Evolutionary conservation across 176 grass and related monocot species (phyloP).

Genomic region (Coix lacrymajobi): DNA sequence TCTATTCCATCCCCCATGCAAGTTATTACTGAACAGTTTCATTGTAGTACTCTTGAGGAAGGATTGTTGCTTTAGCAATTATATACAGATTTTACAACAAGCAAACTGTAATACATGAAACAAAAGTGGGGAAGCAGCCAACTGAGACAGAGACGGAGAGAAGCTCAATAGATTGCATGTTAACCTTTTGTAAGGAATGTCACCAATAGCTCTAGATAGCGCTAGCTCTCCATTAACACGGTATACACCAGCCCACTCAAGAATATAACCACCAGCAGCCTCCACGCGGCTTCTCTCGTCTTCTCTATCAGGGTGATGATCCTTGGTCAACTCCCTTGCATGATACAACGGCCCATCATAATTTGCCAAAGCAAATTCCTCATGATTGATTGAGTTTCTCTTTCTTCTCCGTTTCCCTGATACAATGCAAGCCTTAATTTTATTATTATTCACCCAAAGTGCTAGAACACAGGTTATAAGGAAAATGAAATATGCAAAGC

Average conservation of each 20-base stretch:
- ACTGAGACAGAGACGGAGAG: not conserved
- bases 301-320: constrained; percentile 97
- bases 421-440: constrained; percentile 21
- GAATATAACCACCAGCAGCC: constrained; percentile 76
- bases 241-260: constrained; percentile 85
- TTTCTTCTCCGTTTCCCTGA: constrained; percentile 63
- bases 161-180: constrained; percentile 17
- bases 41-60: not conserved
- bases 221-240: constrained; percentile 89
- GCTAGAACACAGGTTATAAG: constrained; percentile 5
- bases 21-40: not conserved
- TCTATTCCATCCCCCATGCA: not conserved
- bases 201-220: constrained; percentile 88
- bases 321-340: constrained; percentile 79
- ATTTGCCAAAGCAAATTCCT: constrained; percentile 48
- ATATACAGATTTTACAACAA: not conserved
- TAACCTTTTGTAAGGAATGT: constrained; percentile 82
- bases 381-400: constrained; percentile 33
- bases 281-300: constrained; percentile 91
- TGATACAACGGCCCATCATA: constrained; percentile 54
- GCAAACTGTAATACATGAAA: not conserved
- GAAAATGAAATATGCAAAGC: not conserved
- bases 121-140: not conserved
- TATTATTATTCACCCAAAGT: constrained; percentile 11
- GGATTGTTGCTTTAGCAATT: not conserved